Conservation (phyloP, 1,284 basidiomycete species). For the Athelia psychrophila region DNA sequence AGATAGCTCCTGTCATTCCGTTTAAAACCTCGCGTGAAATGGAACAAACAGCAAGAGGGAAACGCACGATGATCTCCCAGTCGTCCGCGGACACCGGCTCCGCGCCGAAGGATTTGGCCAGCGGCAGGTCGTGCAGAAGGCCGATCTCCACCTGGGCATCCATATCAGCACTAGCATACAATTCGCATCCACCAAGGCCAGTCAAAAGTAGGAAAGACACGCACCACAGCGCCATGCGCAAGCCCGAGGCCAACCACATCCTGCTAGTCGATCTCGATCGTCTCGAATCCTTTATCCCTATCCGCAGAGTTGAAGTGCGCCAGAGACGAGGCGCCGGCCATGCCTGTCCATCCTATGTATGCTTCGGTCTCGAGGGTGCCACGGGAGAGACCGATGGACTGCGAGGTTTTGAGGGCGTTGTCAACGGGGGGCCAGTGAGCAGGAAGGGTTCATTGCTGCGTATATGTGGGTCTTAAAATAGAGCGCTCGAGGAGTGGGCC, state of each 20-base stretch:
- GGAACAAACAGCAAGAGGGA: constrained; percentile 1
- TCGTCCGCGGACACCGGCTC: constrained; percentile 92
- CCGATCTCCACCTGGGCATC: constrained; percentile 84
- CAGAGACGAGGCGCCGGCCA: constrained; percentile 84
- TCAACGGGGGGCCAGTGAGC: too few species aligned
- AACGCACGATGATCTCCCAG: constrained; percentile 93
- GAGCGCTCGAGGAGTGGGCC: constrained; percentile 83
- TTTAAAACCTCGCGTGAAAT: too few species aligned
- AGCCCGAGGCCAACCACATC: constrained; percentile 78
- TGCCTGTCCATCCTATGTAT: constrained; percentile 93
- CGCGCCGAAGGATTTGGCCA: constrained; percentile 79
- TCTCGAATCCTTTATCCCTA: constrained; percentile 61
- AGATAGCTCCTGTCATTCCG: constrained; percentile 76
- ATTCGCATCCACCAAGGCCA: neutral
- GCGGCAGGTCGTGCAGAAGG: constrained; percentile 76
- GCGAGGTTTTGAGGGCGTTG: constrained; percentile 89
- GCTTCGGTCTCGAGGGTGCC: constrained; percentile 44
- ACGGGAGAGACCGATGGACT: constrained; percentile 56
- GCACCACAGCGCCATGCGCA: constrained; percentile 68
- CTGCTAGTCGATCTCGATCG: constrained; percentile 91
- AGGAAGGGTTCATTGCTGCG: constrained; percentile 1
- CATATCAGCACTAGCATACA: neutral
- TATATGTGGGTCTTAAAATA: constrained; percentile 51
- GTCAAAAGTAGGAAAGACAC: constrained; percentile 27
- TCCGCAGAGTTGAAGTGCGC: constrained; percentile 64